Conservation (phyloP, 2,329 filamentous ascomycete species). For the Herpotrichia juniperi region DNA sequence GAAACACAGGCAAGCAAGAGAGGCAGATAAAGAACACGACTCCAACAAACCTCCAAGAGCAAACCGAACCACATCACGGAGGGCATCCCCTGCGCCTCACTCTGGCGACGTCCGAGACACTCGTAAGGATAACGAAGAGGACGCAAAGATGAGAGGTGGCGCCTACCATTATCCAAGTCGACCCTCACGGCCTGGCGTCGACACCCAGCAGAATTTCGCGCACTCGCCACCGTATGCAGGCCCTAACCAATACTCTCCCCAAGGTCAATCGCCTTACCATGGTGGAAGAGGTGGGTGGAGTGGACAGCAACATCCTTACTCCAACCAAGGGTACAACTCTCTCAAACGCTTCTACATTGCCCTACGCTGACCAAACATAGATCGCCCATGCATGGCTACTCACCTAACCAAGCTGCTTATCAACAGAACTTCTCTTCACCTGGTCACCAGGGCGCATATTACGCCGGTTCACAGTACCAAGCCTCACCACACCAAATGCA, state of each 20-base stretch:
- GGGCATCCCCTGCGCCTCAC: conserved; percentile 32
- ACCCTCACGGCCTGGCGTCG: conserved; percentile 47
- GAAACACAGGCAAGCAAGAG: conserved; percentile 16
- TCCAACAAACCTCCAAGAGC: conserved; percentile 15
- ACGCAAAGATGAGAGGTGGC: conserved; percentile 42
- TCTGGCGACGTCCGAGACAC: conserved; percentile 40
- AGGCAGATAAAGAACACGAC: conserved; percentile 24
- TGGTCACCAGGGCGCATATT: conserved; percentile 58
- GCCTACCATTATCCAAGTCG: conserved; percentile 43
- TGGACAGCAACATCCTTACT: conserved; percentile 52
- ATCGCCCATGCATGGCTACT: conserved; percentile 63
- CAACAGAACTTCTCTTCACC: conserved; percentile 42
- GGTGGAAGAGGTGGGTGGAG: conserved; percentile 61
- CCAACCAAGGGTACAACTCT: conserved; percentile 56
- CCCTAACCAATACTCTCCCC: conserved; percentile 66
- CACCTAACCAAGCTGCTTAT: conserved; percentile 62
- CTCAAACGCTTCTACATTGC: conserved; percentile 8
- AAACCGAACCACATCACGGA: conserved; percentile 26
- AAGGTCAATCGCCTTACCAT: conserved; percentile 65
- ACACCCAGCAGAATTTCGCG: conserved; percentile 56
- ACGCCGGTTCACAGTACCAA: conserved; percentile 59
- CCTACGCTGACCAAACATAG: conserved; percentile 37
- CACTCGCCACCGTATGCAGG: conserved; percentile 65
- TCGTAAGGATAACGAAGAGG: conserved; percentile 30
- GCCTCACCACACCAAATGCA: conserved; percentile 64